These are phyloP conservation scores for Paracoccidioides lutzii DNA, from an alignment of 2,329 filamentous ascomycete species.

Conservation along the genomic window DNA sequence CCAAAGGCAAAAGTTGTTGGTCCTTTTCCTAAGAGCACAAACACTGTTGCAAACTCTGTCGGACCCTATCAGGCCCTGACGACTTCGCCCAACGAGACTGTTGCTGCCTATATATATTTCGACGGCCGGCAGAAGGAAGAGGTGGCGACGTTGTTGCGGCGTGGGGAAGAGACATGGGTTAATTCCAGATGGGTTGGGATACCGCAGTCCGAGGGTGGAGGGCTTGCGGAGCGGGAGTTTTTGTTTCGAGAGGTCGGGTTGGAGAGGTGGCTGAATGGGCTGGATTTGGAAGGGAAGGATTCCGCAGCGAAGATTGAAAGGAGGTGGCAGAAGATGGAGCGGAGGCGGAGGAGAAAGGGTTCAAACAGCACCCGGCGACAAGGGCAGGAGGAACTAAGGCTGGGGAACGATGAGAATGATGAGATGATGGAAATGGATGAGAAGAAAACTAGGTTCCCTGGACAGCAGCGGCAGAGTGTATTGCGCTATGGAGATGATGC, in stretches of 20 bases:
- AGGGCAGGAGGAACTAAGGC: constrained; percentile 8
- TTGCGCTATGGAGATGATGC: constrained; percentile 71
- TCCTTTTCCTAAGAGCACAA: constrained; percentile 42
- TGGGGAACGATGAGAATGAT: constrained; percentile 24
- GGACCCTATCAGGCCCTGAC: constrained; percentile 86
- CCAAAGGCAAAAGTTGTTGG: constrained; percentile 75
- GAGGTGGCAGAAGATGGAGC: constrained; percentile 59
- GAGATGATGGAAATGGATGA: constrained; percentile 25
- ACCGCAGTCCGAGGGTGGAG: constrained; percentile 78
- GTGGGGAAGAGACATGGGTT: constrained; percentile 97
- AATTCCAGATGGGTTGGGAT: constrained; percentile 97
- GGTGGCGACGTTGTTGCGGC: constrained; percentile 80
- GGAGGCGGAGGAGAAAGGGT: constrained; percentile 65
- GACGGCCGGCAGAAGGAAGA: constrained; percentile 92
- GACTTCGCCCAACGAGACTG: constrained; percentile 86
- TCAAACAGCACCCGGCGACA: constrained; percentile 43
- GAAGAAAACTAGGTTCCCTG: constrained; percentile 16
- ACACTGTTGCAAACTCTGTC: constrained; percentile 52
- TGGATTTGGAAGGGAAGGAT: constrained; percentile 89
- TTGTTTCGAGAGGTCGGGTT: constrained; percentile 92
- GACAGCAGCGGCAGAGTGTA: constrained; percentile 38
- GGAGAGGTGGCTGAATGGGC: constrained; percentile 89
- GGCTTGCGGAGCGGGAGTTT: constrained; percentile 90
- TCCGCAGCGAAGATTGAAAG: constrained; percentile 65
- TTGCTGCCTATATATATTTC: constrained; percentile 98